Evolutionary conservation across 2,329 filamentous ascomycete genomes (phyloP).

Genomic region (Graphiopsis chlorocephala): DNA sequence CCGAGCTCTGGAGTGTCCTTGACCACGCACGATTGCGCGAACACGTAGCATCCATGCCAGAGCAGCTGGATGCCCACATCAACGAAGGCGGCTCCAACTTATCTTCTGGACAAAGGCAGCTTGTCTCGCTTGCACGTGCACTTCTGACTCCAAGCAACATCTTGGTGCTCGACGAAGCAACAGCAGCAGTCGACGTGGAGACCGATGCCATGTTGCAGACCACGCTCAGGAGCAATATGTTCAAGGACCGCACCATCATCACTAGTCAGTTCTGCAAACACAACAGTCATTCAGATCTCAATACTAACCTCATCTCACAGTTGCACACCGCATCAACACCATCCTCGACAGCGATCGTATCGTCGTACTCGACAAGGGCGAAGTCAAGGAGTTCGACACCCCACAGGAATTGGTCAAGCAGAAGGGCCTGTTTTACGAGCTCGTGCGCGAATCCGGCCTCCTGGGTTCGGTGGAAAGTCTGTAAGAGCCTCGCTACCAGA

Average conservation of each 20-base stretch:
- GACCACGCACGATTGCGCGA: constrained; percentile 94
- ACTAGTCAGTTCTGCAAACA: constrained; percentile 55
- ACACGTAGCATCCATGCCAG: constrained; percentile 80
- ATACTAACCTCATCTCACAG: constrained; percentile 20
- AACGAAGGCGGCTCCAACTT: constrained; percentile 96
- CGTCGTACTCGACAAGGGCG: constrained; percentile 86
- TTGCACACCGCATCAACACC: constrained; percentile 97
- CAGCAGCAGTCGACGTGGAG: constrained; percentile 69
- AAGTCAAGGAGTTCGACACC: constrained; percentile 88
- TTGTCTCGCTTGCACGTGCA: constrained; percentile 88
- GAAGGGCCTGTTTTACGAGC: constrained; percentile 78
- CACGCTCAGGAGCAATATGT: constrained; percentile 63
- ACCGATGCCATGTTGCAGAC: constrained; percentile 65
- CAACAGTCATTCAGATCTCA: too few relatives aligned
- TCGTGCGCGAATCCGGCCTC: constrained; percentile 88
- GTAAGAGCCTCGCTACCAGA: constrained; percentile 5
- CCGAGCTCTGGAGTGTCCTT: constrained; percentile 81
- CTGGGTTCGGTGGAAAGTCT: constrained; percentile 43
- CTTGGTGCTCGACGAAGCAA: constrained; percentile 93
- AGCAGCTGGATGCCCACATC: constrained; percentile 84
- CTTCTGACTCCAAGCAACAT: constrained; percentile 96
- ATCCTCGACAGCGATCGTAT: constrained; percentile 88
- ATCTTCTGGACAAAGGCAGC: constrained; percentile 89
- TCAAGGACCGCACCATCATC: constrained; percentile 92
- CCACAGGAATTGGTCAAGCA: constrained; percentile 73